Evolutionary conservation across 1,284 basidiomycete species (phyloP).

Genomic region (Cryptococcus sp.): DNA sequence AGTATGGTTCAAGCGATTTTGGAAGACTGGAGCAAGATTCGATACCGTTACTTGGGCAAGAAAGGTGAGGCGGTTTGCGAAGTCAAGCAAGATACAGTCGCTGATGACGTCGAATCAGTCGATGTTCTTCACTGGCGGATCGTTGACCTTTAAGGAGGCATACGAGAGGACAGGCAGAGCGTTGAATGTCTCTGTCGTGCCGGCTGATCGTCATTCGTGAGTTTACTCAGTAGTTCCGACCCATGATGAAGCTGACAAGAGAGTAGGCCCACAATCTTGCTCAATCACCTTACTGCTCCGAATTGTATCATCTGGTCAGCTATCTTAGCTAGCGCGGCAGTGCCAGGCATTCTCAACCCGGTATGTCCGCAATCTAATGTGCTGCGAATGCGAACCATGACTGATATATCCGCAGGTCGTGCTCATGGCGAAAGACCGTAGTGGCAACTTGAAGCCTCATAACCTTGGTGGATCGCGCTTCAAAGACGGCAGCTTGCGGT

Average conservation of each 20-base stretch:
- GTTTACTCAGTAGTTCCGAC: slow-evolving; percentile 37
- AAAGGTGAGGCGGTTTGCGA: slow-evolving; percentile 62
- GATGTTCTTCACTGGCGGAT: slow-evolving; percentile 89
- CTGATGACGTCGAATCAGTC: slow-evolving; percentile 54
- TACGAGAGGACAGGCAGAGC: slow-evolving; percentile 87
- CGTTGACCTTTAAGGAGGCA: slow-evolving; percentile 93
- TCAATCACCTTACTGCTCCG: slow-evolving; percentile 95
- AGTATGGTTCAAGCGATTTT: slow-evolving; percentile 79
- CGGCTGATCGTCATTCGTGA: slow-evolving; percentile 88
- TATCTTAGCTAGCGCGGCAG: slow-evolving; percentile 53
- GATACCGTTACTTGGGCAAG: slow-evolving; percentile 88
- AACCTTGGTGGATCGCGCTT: slow-evolving; percentile 86
- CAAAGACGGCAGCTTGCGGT: slow-evolving; percentile 87
- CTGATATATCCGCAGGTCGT: slow-evolving; percentile 81
- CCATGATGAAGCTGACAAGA: background rate
- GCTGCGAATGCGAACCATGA: background rate
- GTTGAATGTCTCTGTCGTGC: slow-evolving; percentile 93
- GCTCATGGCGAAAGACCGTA: slow-evolving; percentile 86
- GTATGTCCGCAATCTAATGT: slow-evolving; percentile 20
- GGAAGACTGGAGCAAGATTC: slow-evolving; percentile 88
- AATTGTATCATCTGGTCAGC: slow-evolving; percentile 68
- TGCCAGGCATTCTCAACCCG: slow-evolving; percentile 53
- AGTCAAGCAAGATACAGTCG: slow-evolving; percentile 20
- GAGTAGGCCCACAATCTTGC: slow-evolving; percentile 81
- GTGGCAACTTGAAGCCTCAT: slow-evolving; percentile 84